phyloP scores from a whole-genome alignment of 371 early-diverging fungal genomes.

The Apophysomyces elegans region DNA sequence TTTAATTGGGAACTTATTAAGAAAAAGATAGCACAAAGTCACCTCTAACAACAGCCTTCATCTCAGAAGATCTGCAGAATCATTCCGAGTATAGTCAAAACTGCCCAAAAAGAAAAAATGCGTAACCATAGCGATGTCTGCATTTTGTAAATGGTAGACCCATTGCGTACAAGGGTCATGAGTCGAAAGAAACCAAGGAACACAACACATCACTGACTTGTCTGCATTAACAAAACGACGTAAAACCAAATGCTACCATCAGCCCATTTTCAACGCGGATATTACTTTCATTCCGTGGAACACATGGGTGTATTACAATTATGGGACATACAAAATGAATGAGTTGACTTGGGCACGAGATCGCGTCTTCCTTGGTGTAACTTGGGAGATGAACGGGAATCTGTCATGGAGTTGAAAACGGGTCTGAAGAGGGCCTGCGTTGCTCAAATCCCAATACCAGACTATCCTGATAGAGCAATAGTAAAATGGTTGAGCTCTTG shows the following conservation, averaged over 20 bases:
- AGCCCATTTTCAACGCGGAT: conserved; percentile 8
- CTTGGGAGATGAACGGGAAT: background rate
- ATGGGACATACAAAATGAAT: background rate
- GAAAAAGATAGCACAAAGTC: background rate
- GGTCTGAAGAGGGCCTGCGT: background rate
- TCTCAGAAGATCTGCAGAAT: conserved; percentile 6
- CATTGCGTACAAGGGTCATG: conserved; percentile 1
- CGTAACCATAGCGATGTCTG: background rate
- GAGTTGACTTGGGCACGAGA: background rate
- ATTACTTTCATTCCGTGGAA: conserved; percentile 2
- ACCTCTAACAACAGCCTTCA: background rate
- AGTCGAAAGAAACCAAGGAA: conserved; percentile 7
- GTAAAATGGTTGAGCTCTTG: background rate
- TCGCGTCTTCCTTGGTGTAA: conserved; percentile 5
- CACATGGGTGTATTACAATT: conserved; percentile 11
- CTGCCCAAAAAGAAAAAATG: conserved; percentile 3
- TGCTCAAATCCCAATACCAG: background rate
- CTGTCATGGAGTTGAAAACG: background rate
- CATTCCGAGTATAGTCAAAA: conserved; percentile 7
- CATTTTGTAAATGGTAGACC: conserved; percentile 4
- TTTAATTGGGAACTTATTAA: background rate
- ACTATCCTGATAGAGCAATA: background rate
- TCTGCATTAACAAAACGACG: background rate
- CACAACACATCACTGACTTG: background rate
- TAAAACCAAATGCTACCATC: background rate